Conservation (phyloP, 306 rosid species). For the Carpinus viminea region DNA sequence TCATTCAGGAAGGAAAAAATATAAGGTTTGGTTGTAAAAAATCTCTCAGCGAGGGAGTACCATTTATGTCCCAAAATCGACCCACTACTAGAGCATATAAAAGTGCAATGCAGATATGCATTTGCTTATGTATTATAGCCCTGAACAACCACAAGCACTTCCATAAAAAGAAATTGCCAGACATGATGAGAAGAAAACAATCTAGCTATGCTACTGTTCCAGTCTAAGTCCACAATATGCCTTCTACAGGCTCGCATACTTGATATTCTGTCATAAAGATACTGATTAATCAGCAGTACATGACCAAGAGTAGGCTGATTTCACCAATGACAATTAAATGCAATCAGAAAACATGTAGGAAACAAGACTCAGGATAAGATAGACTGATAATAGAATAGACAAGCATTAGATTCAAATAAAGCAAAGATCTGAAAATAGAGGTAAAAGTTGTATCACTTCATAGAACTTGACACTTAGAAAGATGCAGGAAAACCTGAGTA, state of each 20-base stretch:
- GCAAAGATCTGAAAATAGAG: not conserved
- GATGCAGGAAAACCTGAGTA: too few species aligned
- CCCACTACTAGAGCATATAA: not conserved
- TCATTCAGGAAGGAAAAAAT: not conserved
- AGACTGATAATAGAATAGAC: not conserved
- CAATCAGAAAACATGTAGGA: not conserved
- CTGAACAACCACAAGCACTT: not conserved
- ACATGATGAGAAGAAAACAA: not conserved
- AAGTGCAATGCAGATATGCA: not conserved
- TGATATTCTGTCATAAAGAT: not conserved
- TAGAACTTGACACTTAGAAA: too few species aligned
- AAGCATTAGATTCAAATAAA: not conserved
- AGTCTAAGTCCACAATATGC: not conserved
- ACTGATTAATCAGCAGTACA: not conserved
- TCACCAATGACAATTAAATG: not conserved
- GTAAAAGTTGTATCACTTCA: not conserved
- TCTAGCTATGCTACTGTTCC: not conserved
- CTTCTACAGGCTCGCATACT: not conserved
- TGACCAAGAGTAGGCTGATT: not conserved
- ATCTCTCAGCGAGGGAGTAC: not conserved
- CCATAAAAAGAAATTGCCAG: not conserved
- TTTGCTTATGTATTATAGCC: not conserved
- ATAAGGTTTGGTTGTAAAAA: not conserved
- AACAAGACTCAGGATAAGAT: not conserved
- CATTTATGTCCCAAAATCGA: not conserved